Conservation (phyloP, 2,329 filamentous ascomycete species). For the Coniochaeta sp. region DNA sequence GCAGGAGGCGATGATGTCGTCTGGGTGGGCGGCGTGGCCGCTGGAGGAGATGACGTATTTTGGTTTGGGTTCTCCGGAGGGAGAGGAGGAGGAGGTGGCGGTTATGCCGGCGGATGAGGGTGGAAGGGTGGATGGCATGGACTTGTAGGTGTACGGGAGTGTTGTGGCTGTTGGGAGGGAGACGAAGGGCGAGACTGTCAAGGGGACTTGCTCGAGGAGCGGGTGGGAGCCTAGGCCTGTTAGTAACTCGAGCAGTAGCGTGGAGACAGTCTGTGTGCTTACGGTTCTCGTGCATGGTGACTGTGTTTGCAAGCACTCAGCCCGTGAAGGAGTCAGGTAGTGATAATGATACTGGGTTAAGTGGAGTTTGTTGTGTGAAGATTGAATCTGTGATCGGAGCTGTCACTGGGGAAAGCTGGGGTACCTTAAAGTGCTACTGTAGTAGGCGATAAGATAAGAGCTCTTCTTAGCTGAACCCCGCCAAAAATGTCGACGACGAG, state of each 20-base stretch:
- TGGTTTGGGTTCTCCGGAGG: slow-evolving; percentile 30
- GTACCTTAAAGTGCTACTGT: background rate
- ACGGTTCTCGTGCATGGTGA: slow-evolving; percentile 31
- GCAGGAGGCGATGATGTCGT: slow-evolving; percentile 79
- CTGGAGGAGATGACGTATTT: slow-evolving; percentile 72
- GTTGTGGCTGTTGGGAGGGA: slow-evolving; percentile 83
- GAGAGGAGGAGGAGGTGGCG: slow-evolving; percentile 24
- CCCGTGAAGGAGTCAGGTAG: too few species aligned
- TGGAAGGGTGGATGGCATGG: slow-evolving; percentile 79
- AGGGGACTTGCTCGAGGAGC: slow-evolving; percentile 82
- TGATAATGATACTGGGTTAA: too few species aligned
- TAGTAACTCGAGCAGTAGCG: background rate
- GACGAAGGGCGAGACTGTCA: slow-evolving; percentile 92
- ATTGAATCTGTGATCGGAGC: background rate
- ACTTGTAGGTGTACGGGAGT: slow-evolving; percentile 91
- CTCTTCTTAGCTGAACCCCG: background rate
- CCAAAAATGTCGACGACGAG: background rate
- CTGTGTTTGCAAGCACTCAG: background rate
- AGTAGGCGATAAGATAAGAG: slow-evolving; percentile 1
- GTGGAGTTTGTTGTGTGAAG: background rate
- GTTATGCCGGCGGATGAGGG: slow-evolving; percentile 54
- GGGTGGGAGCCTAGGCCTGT: slow-evolving; percentile 61
- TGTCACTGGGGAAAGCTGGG: too few species aligned
- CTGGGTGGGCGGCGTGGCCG: slow-evolving; percentile 77
- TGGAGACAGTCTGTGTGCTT: slow-evolving; percentile 4